Percentiles rank a stretch among this genome's conserved stretches.
These are phyloP conservation scores for Amaranthus tricolor DNA, from an alignment of 179 eudicot species.

Conservation along the genomic window DNA sequence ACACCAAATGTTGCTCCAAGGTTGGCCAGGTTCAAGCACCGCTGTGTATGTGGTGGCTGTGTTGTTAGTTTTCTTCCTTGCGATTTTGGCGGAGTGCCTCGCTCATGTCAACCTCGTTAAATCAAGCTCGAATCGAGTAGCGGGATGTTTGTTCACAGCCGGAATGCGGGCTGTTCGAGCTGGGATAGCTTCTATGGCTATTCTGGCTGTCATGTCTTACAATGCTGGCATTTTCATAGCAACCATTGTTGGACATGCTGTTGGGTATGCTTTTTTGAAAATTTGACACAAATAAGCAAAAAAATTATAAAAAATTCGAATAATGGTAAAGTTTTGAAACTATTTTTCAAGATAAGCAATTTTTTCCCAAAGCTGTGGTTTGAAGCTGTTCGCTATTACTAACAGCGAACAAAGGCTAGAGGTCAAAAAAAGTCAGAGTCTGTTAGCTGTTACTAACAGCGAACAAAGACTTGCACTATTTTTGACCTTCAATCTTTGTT, in stretches of 20 bases:
- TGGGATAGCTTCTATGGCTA: conserved; percentile 37
- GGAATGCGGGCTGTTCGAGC: conserved; percentile 39
- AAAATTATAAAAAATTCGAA: too few relatives aligned
- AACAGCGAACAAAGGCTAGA: too few relatives aligned
- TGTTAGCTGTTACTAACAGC: too few relatives aligned
- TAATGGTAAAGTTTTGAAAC: too few relatives aligned
- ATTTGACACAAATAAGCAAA: too few relatives aligned
- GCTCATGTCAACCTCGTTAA: conserved; percentile 28
- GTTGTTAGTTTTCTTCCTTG: conserved; percentile 32
- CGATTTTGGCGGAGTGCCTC: conserved; percentile 37
- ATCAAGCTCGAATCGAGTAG: conserved; percentile 35
- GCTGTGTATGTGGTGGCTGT: conserved; percentile 37
- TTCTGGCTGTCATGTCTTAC: conserved; percentile 40
- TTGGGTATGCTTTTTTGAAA: conserved; percentile 36
- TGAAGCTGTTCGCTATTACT: too few relatives aligned
- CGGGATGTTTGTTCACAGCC: conserved; percentile 28
- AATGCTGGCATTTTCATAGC: conserved; percentile 43
- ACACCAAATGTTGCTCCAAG: conserved; percentile 37
- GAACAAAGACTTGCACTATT: too few relatives aligned
- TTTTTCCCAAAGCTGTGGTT: too few relatives aligned
- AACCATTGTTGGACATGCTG: conserved; percentile 38
- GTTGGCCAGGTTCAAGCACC: conserved; percentile 46
- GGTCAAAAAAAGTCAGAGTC: too few relatives aligned
- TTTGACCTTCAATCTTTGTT: too few relatives aligned
- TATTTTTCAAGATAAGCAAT: too few relatives aligned